Conservation (phyloP, 108 stramenopile genomes). For the Skeletonema tropicum region DNA sequence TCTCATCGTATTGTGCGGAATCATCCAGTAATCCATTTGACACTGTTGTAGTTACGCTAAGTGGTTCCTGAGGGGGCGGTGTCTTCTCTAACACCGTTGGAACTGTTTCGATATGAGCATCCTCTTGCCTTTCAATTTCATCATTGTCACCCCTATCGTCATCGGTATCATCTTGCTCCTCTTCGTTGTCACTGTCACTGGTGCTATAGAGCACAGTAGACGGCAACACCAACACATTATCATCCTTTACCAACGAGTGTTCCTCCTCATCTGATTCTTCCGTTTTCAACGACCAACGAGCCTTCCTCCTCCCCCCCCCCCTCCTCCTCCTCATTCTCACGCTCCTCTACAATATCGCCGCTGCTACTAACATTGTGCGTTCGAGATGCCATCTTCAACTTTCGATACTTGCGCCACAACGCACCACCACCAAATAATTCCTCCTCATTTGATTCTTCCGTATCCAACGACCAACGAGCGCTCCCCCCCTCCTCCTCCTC, state of each 20-base stretch:
- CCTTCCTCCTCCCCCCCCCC: neutral
- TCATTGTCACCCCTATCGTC: neutral
- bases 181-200: neutral
- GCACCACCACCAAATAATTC: neutral
- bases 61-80: neutral
- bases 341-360: neutral
- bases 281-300: neutral
- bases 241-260: neutral
- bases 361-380: neutral
- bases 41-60: neutral
- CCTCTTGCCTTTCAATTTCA: neutral
- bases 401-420: neutral
- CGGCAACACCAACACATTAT: neutral
- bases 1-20: conserved; percentile 7
- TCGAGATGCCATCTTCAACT: neutral
- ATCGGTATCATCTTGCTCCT: neutral
- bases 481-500: neutral
- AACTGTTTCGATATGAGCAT: no score
- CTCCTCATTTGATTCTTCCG: neutral
- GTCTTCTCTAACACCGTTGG: neutral
- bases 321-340: neutral
- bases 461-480: neutral
- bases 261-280: neutral
- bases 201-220: neutral
- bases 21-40: neutral